Base-by-base conservation (phyloP, 2,329 filamentous ascomycete species). In the Neopestalotiopsis clavispora region DNA sequence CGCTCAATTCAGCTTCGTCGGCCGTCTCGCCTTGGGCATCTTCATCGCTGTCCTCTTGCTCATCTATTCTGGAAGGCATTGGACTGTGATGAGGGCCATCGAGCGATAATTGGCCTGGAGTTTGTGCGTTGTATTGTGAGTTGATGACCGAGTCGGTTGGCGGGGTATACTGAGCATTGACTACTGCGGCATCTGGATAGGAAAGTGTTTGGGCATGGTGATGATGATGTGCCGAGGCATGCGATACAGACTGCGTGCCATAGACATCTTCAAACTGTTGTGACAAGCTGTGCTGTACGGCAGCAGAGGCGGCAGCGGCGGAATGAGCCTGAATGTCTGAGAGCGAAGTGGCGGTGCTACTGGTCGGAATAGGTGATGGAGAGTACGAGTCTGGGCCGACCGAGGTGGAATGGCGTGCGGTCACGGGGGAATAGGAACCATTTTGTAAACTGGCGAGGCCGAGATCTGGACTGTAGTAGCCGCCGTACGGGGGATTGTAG, bases 1-100 rank as follows among this genome's bases (percentile, higher is more conserved):
- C 76, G 67, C 72, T 60, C 20, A 57, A 13, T 9, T 67, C 70
- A 34, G 77, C 75, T 34, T 78, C 78, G 65, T 79, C 77, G 34
- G 76, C 76, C 23, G 72, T 73, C 61, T 78, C 78, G 62, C 77
- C 76, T 69, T 76, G 75, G 5, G 78, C 78, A 59, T 78, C 78
- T 62, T 78, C 77, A 13, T 75, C 66, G n/a, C 65, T 67, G 1
- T 63, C 75, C n/a, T 75, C 72, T 23, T 74, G 71, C 42, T 77
- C 76, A 1, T 70, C 67, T 20, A 73, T 60, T 42, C 34, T 30
- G 20, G 74, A 62, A 40, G 74, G 74, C 45, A 76, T 74, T 2
- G 75, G 73, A 60, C 73, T 75, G 5, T 73, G 73, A 13, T 71
- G 70, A 42, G 72, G 73, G 7, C 74, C 74, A 49, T 76, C 73